phyloP scores from a whole-genome alignment of 441 rosid species.

The Syzygium malaccense region DNA sequence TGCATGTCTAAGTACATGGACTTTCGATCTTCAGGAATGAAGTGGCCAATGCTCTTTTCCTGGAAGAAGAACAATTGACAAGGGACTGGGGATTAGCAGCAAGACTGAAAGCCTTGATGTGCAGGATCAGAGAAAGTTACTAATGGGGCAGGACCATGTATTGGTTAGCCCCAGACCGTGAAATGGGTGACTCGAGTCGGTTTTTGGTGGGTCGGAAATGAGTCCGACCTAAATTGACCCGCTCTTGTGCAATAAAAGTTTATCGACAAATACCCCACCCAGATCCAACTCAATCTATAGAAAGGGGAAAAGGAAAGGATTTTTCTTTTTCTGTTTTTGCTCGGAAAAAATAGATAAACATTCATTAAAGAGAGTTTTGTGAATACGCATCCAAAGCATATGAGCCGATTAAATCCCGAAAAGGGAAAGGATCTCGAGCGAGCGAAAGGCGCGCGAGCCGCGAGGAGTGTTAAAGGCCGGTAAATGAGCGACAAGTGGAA shows the following conservation, averaged over 20 bases:
- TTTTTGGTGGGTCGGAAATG: not conserved
- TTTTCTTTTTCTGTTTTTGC: too few relatives aligned
- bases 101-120: not conserved
- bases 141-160: not conserved
- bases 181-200: too few relatives aligned
- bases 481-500: not conserved
- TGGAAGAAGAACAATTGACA: not conserved
- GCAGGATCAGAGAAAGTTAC: not conserved
- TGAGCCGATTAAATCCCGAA: rapidly evolving
- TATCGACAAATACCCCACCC: not conserved
- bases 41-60: not conserved
- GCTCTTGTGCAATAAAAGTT: too few relatives aligned
- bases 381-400: too few relatives aligned
- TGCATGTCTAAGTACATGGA: not conserved
- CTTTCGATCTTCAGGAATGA: not conserved
- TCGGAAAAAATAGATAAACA: too few relatives aligned
- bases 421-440: rapidly evolving
- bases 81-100: not conserved
- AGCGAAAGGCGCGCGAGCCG: rapidly evolving
- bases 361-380: too few relatives aligned
- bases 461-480: not conserved
- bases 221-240: not conserved
- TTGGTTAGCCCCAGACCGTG: not conserved
- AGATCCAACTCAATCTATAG: not conserved
- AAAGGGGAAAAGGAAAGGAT: rapidly evolving